A percentile compares a stretch with the other conserved stretches of the same genome.
Evolutionary conservation across 176 grass and related monocot genomes (phyloP).

Genomic region (Ampelocalamus luodianensis): DNA sequence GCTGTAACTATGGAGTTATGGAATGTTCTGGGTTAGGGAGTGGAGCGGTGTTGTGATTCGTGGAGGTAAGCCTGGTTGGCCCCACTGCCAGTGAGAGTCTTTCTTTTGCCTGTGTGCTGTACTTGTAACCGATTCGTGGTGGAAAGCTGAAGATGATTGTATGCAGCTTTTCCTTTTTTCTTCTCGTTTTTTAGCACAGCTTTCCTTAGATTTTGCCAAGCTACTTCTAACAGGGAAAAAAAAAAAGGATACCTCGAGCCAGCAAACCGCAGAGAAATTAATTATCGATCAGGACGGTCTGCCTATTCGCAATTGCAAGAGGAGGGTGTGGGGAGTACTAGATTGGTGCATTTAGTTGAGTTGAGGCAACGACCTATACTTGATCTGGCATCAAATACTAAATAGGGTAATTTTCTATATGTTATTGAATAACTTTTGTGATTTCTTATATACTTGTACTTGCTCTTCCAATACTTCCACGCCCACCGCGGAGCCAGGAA

Average conservation of each 20-base stretch:
- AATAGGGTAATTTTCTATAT: too few species aligned
- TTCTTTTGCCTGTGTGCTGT: background rate
- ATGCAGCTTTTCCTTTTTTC: background rate
- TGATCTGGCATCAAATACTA: too few species aligned
- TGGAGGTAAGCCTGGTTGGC: slow-evolving; percentile 1
- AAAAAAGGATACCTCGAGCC: background rate
- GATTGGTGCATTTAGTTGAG: too few species aligned
- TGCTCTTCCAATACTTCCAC: too few species aligned
- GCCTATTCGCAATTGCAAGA: background rate
- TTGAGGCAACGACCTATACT: too few species aligned
- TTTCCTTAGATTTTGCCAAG: background rate
- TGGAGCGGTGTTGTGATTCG: slow-evolving; percentile 41
- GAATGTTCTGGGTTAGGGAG: slow-evolving; percentile 56
- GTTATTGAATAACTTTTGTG: too few species aligned
- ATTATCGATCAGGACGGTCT: background rate
- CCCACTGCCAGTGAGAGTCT: background rate
- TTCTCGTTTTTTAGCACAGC: background rate
- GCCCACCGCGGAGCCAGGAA: too few species aligned
- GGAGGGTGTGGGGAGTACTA: too few species aligned
- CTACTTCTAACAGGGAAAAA: background rate
- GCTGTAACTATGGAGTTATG: slow-evolving; percentile 40
- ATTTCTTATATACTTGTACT: too few species aligned
- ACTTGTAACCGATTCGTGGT: background rate
- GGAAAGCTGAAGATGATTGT: background rate
- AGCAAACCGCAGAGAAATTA: background rate